These are phyloP conservation scores for Nakazawaea siamensis DNA, from an alignment of 805 yeast species.

Conservation along the genomic window DNA sequence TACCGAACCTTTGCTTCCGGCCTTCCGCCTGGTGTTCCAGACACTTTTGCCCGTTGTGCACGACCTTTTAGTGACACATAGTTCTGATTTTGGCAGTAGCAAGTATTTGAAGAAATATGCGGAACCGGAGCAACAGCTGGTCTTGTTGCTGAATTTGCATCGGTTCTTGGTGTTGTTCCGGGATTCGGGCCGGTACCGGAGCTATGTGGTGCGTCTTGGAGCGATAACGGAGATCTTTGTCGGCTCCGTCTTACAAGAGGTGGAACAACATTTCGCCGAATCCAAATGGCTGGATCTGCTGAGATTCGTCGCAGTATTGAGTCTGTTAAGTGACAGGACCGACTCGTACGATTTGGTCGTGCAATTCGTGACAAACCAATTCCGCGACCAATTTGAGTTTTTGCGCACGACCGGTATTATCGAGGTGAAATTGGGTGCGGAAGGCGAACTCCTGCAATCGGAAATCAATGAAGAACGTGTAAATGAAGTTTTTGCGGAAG, in stretches of 20 bases:
- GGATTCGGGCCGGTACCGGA: slow-evolving; percentile 15
- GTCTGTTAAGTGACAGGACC: slow-evolving; percentile 21
- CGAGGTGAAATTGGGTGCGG: too few relatives aligned
- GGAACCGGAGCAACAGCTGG: slow-evolving; percentile 23
- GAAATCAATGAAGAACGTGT: too few relatives aligned
- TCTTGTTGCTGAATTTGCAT: slow-evolving; percentile 21
- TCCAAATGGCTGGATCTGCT: slow-evolving; percentile 32
- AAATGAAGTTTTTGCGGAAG: too few relatives aligned
- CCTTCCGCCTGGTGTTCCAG: slow-evolving; percentile 19
- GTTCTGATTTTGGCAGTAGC: slow-evolving; percentile 23
- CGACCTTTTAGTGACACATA: slow-evolving; percentile 23
- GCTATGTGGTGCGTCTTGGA: slow-evolving; percentile 29
- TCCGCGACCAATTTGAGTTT: slow-evolving; percentile 20
- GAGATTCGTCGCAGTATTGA: slow-evolving; percentile 14
- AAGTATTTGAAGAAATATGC: slow-evolving; percentile 20
- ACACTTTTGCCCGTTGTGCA: slow-evolving; percentile 21
- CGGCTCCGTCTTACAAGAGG: slow-evolving; percentile 59
- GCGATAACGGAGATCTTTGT: slow-evolving; percentile 62
- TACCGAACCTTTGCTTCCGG: background rate
- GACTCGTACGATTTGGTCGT: slow-evolving; percentile 26
- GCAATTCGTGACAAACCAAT: slow-evolving; percentile 24
- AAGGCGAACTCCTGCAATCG: too few relatives aligned
- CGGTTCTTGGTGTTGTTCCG: slow-evolving; percentile 17
- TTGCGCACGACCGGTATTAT: slow-evolving; percentile 16
- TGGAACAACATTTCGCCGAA: slow-evolving; percentile 48